Base-by-base conservation (phyloP, 2,329 filamentous ascomycete genomes). In the Neonectria ditissima region DNA sequence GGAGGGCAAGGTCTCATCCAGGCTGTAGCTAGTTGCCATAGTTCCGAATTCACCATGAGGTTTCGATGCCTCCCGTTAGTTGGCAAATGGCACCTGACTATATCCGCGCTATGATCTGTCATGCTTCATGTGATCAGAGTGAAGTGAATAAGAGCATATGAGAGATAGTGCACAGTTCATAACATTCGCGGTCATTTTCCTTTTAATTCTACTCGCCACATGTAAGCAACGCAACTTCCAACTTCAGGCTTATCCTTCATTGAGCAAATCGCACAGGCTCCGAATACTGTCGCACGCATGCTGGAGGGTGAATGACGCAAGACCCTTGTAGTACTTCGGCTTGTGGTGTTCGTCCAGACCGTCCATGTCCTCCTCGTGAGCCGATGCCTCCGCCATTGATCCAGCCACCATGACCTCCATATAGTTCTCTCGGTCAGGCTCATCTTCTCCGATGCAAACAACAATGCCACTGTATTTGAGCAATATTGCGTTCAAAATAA, bases 401-500 rank as follows among this genome's bases (percentile, higher is more conserved):
- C 13, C 56, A 9, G 39, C 5, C 5, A 48, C 48, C 7, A 18
- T 48, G 2, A 59, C 43, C 18, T 26, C 37, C 24, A 52, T 24
- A 14, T 47, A 41, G 2, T 32, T 45, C 4, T 61, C 20, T 4
- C 43, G 28, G 11, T 55, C 43, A 9, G 26, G 1, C 54, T 77
- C 77, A 3, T 54, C 39, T 6, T n/a, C 44, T 1, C 59, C 59
- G 22, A 62, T 28, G 3, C 32, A 55, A 8, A 52, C 37, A 14
- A 62, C 1, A 18, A 45, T 45, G 3, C 73, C 73, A 1, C 65
- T 69, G 51, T 73, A 77, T 37, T 75, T 77, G 13, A 79, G 22
- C 2, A 79, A 68, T 1, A 80, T 50, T 1, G 71, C 61, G 50
- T 79, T 80, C 0, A 80, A 59, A 2, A 80, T 62, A 2, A 80